Evolutionary conservation across 2,329 filamentous ascomycete species (phyloP).

Genomic region (Xylaria multiplex): DNA sequence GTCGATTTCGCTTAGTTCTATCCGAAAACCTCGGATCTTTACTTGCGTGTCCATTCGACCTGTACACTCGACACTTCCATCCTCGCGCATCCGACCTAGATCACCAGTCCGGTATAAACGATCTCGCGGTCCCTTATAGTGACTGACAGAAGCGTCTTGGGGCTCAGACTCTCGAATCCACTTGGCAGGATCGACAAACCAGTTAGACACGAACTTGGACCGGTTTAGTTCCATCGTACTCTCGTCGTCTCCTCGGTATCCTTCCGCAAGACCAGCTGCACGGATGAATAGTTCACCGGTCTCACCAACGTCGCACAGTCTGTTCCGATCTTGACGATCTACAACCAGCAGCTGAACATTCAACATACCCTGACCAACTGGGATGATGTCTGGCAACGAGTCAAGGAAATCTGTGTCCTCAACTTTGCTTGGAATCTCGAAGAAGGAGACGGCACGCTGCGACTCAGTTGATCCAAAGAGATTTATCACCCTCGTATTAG

Average conservation of each 20-base stretch:
- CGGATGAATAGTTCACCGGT: slow-evolving; percentile 86
- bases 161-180: slow-evolving; percentile 72
- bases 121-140: slow-evolving; percentile 84
- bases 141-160: slow-evolving; percentile 71
- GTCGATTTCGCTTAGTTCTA: slow-evolving; percentile 94
- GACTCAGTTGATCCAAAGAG: slow-evolving; percentile 88
- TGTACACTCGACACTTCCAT: slow-evolving; percentile 53
- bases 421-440: slow-evolving; percentile 74
- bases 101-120: slow-evolving; percentile 89
- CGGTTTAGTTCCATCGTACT: slow-evolving; percentile 55
- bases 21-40: slow-evolving; percentile 94
- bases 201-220: slow-evolving; percentile 80
- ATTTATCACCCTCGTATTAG: slow-evolving; percentile 79
- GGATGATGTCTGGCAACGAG: slow-evolving; percentile 73
- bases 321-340: slow-evolving; percentile 71
- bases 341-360: slow-evolving; percentile 91
- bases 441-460: slow-evolving; percentile 70
- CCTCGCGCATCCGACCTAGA: slow-evolving; percentile 65
- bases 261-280: slow-evolving; percentile 63
- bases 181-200: slow-evolving; percentile 80
- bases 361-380: slow-evolving; percentile 85
- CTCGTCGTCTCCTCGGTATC: slow-evolving; percentile 63
- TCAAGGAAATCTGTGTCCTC: slow-evolving; percentile 66
- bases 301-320: slow-evolving; percentile 81
- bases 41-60: slow-evolving; percentile 89